Evolutionary conservation across 73 alveolate genomes (phyloP), one percentile per base, ranked within the genome.

Genomic region (Paramecium biaurelia): DNA sequence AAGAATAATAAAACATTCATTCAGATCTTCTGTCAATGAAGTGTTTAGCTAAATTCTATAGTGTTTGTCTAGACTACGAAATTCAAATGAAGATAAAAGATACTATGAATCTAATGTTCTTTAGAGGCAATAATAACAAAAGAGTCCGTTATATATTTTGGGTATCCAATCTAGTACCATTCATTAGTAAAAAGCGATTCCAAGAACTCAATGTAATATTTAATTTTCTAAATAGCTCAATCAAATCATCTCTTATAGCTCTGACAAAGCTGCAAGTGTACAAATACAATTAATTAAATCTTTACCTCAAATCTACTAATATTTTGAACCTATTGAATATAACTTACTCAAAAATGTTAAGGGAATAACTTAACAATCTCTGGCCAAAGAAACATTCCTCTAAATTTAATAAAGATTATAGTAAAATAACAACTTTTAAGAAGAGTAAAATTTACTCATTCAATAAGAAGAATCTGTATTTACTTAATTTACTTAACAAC

Each of bases 291-390:
- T 79, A 10, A 79, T 41, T 42, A 42, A 79, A 45, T 8, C 32
- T 24, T 45, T 79, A 12, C 90, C 76, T 42, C 32, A 43, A 26
- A 23, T 79, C 15, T 79, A 79, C 28, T 21, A 79, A 5, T 79
- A 79, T 79, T 79, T 79, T 21, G 70, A 41, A 37, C 90, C 90
- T 3, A 11, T 30, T n/a, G 90, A 79, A 34, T 79, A 79, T 14
- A 41, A 41, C 23, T 10, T 79, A 7, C 14, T 79, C 5, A 42
- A 45, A 41, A 79, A 43, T 41, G 26, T 79, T 0, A 30, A 79
- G 28, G 90, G 90, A 5, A 2, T 23, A 26, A 79, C 90, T 2
- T 5, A 30, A 9, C 26, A 76, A 37, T 21, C 41, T 37, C 41
- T 76, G 38, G 15, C 70, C 47, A n/a, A 76, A 41, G 41, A 76